Conservation (phyloP, 352 stramenopile genomes). For the Phytophthora ramorum region DNA sequence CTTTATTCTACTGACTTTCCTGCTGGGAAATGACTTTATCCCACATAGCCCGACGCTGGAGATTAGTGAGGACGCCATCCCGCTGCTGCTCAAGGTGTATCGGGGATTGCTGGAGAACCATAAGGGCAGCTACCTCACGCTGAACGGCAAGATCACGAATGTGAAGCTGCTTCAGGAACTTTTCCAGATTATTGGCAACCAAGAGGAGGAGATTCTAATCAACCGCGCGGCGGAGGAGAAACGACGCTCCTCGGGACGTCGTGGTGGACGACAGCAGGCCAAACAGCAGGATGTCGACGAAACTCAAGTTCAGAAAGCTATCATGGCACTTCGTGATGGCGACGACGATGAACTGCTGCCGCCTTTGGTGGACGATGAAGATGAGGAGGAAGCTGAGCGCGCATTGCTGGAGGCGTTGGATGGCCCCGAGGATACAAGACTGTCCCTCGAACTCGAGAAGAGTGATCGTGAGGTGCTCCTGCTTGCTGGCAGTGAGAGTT, state of each 20-base stretch:
- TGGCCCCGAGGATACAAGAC: slow-evolving; percentile 52
- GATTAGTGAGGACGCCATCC: slow-evolving; percentile 98
- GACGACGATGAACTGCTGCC: slow-evolving; percentile 49
- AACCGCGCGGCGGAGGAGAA: slow-evolving; percentile 71
- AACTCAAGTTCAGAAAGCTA: slow-evolving; percentile 50
- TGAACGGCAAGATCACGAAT: slow-evolving; percentile 91
- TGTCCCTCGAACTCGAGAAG: slow-evolving; percentile 49
- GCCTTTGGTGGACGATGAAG: slow-evolving; percentile 49
- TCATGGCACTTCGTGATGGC: slow-evolving; percentile 48
- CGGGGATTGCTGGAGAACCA: slow-evolving; percentile 89
- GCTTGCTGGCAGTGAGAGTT: slow-evolving; percentile 70
- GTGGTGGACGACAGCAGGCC: slow-evolving; percentile 32
- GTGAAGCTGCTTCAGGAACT: slow-evolving; percentile 92
- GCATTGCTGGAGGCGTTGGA: slow-evolving; percentile 71
- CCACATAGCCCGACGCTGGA: slow-evolving; percentile 98
- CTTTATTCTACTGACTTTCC: slow-evolving; percentile 99
- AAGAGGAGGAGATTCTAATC: slow-evolving; percentile 95
- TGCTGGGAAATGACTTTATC: slow-evolving; percentile 99
- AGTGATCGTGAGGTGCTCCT: slow-evolving; percentile 58
- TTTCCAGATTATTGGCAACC: slow-evolving; percentile 92
- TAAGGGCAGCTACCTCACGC: slow-evolving; percentile 93
- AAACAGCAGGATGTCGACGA: slow-evolving; percentile 59
- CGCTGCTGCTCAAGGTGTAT: slow-evolving; percentile 93
- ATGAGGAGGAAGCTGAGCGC: slow-evolving; percentile 62
- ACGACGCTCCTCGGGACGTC: slow-evolving; percentile 37